Evolutionary conservation across 495 filamentous ascomycete species (phyloP).

Genomic region (Platismatia glauca): DNA sequence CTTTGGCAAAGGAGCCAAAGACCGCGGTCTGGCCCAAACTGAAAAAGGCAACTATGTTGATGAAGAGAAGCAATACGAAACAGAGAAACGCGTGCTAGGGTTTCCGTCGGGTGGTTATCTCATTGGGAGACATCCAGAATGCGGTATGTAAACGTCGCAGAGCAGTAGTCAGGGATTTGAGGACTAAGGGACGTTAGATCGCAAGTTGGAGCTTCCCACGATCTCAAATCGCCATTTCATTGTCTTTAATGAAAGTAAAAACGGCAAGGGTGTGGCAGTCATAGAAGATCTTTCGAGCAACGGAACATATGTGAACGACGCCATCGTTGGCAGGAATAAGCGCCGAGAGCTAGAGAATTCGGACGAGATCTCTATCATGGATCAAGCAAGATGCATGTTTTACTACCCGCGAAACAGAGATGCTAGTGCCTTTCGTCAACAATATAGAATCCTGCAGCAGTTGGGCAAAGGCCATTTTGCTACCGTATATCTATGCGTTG

Average conservation of each 20-base stretch:
- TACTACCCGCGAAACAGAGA: conserved; percentile 66
- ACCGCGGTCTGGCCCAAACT: conserved; percentile 31
- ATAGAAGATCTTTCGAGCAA: conserved; percentile 93
- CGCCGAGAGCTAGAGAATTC: conserved; percentile 76
- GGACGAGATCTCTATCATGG: conserved; percentile 80
- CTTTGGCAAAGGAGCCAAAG: conserved; percentile 27
- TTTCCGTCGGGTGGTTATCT: conserved; percentile 76
- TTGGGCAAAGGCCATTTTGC: conserved; percentile 97
- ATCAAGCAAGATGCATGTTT: conserved; percentile 79
- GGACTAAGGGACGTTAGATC: conserved; percentile 47
- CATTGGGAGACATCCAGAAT: conserved; percentile 87
- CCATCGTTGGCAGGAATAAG: conserved; percentile 83
- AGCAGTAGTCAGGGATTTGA: neutral
- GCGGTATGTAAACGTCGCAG: conserved; percentile 51
- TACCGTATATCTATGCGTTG: conserved; percentile 82
- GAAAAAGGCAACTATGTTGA: conserved; percentile 31
- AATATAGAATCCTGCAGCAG: conserved; percentile 75
- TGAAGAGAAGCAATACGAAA: conserved; percentile 51
- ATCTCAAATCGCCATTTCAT: conserved; percentile 96
- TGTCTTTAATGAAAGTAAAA: conserved; percentile 78
- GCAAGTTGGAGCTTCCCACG: conserved; percentile 65
- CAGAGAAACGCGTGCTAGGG: conserved; percentile 28
- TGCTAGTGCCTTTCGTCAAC: conserved; percentile 70
- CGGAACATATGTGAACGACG: conserved; percentile 92
- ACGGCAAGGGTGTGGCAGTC: conserved; percentile 68